Evolutionary conservation across 768 basidiomycete species (phyloP).

Genomic region (Kwoniella sp.): DNA sequence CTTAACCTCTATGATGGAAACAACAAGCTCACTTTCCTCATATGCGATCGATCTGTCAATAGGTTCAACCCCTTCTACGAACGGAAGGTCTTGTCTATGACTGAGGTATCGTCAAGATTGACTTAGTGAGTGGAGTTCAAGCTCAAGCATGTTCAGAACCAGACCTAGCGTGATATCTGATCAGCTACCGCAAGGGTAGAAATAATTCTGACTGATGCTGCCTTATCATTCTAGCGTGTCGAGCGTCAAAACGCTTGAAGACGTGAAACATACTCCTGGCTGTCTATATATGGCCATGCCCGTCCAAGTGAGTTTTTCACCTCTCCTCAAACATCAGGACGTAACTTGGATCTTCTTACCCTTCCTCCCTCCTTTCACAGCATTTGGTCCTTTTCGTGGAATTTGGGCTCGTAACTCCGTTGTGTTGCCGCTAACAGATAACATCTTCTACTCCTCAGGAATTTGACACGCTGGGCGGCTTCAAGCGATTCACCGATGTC

Average conservation of each 20-base stretch:
- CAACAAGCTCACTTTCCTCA: background rate
- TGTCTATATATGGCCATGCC: slow-evolving; percentile 94
- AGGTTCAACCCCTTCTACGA: slow-evolving; percentile 56
- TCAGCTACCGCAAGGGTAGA: no score
- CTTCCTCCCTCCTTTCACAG: no score
- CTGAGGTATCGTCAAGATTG: slow-evolving; percentile 64
- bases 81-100: slow-evolving; percentile 52
- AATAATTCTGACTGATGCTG: background rate
- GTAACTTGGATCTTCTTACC: no score
- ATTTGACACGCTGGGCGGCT: slow-evolving; percentile 85
- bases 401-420: no score
- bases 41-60: background rate
- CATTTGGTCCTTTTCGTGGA: no score
- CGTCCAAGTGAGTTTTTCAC: slow-evolving; percentile 67
- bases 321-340: slow-evolving; percentile 1
- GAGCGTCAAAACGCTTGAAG: slow-evolving; percentile 89
- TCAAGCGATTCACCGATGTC: slow-evolving; percentile 85
- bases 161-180: background rate
- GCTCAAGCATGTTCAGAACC: no score
- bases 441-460: slow-evolving; percentile 53
- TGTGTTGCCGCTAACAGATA: no score
- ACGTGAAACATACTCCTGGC: slow-evolving; percentile 85
- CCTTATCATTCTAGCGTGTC: slow-evolving; percentile 70
- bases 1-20: background rate
- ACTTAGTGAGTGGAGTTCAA: slow-evolving; percentile 74